Percentiles rank a stretch among this genome's conserved stretches.
Evolutionary conservation across 305 asterid species (phyloP).

Genomic region (Fraxinus angustifolia): DNA sequence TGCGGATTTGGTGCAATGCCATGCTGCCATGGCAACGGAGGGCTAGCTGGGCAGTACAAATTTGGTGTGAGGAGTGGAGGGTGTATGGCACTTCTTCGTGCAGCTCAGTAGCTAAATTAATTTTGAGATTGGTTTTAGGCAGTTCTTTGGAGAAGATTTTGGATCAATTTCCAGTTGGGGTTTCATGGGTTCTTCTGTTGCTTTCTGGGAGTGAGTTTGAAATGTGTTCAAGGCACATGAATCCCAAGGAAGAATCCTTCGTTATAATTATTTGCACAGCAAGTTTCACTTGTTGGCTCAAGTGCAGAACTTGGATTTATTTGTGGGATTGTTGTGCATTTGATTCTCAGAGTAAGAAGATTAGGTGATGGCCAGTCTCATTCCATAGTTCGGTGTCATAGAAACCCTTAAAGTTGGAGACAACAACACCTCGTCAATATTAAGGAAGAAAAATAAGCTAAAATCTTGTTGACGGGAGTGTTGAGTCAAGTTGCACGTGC

Average conservation of each 20-base stretch:
- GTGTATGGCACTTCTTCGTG: constrained; percentile 71
- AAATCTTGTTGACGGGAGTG: neutral
- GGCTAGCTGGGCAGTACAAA: constrained; percentile 78
- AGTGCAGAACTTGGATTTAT: constrained; percentile 1
- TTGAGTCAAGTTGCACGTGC: neutral
- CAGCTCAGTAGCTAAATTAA: constrained; percentile 39
- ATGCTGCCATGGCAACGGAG: constrained; percentile 79
- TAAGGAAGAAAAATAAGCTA: too few species aligned
- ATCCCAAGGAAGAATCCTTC: constrained; percentile 51
- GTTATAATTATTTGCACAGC: constrained; percentile 65
- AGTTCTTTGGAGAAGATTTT: constrained; percentile 59
- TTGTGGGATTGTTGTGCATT: constrained; percentile 59
- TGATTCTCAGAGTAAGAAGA: constrained; percentile 48
- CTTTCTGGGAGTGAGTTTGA: constrained; percentile 87
- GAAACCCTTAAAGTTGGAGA: constrained; percentile 17
- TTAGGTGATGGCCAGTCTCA: constrained; percentile 30
- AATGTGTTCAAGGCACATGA: constrained; percentile 62
- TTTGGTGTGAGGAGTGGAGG: constrained; percentile 81
- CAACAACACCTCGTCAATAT: neutral
- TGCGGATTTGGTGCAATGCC: constrained; percentile 92
- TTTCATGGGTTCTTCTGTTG: constrained; percentile 48
- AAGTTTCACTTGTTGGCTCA: constrained; percentile 58
- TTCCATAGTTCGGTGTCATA: constrained; percentile 28
- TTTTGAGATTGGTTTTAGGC: constrained; percentile 57
- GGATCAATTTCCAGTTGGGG: constrained; percentile 66